These are phyloP conservation scores for Cephalotrichum gorgonifer DNA, from an alignment of 2,329 filamentous ascomycete species.

Conservation along the genomic window DNA sequence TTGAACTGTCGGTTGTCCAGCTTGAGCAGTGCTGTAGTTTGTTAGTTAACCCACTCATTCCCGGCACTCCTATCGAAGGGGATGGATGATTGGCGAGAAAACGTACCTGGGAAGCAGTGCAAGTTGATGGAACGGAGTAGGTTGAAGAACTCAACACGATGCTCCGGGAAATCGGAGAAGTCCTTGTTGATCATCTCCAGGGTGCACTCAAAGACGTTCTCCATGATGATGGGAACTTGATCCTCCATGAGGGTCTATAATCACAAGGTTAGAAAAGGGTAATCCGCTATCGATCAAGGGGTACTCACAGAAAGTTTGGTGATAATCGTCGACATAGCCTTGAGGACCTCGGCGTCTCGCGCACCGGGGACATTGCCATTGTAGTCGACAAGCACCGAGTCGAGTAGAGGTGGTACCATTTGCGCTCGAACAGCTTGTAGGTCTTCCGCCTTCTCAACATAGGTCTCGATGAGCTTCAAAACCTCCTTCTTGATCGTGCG, in stretches of 20 bases:
- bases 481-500: constrained; percentile 99
- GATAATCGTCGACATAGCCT: constrained; percentile 96
- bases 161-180: constrained; percentile 97
- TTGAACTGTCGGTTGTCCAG: constrained; percentile 97
- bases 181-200: constrained; percentile 99
- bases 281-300: background rate
- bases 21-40: constrained; percentile 60
- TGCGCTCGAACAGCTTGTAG: constrained; percentile 84
- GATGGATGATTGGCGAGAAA: background rate
- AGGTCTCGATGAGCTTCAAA: constrained; percentile 93
- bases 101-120: constrained; percentile 77
- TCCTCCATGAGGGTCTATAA: constrained; percentile 86
- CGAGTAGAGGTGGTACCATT: constrained; percentile 90
- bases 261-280: background rate
- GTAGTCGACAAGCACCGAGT: constrained; percentile 91
- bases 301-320: constrained; percentile 84
- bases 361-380: constrained; percentile 94
- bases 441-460: constrained; percentile 96
- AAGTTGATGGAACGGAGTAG: constrained; percentile 91
- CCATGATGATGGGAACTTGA: constrained; percentile 94
- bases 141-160: constrained; percentile 99
- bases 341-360: constrained; percentile 90
- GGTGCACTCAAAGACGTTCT: constrained; percentile 97
- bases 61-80: background rate
- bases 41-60: background rate